Evolutionary conservation across 2,329 filamentous ascomycete species (phyloP).

Genomic region (Thermothelomyces thermophilus): DNA sequence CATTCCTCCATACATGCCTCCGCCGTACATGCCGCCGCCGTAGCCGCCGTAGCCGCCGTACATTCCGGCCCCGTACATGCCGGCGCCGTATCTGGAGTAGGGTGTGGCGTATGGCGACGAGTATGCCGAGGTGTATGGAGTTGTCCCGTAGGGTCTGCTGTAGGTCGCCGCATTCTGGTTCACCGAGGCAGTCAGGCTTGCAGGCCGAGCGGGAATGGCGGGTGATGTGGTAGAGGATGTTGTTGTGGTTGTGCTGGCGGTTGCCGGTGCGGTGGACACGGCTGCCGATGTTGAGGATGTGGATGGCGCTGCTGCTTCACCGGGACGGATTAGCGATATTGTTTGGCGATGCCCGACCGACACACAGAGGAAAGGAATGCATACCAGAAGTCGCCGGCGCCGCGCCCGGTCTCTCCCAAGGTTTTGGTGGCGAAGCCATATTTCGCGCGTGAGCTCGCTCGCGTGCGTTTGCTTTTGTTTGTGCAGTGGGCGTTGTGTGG

Average conservation of each 20-base stretch:
- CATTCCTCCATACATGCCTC: constrained; percentile 40
- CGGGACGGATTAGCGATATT: not conserved
- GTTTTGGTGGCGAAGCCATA: constrained; percentile 86
- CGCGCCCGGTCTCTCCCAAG: constrained; percentile 81
- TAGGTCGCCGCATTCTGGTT: constrained; percentile 86
- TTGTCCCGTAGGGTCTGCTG: constrained; percentile 44
- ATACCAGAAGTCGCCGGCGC: constrained; percentile 43
- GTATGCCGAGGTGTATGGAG: constrained; percentile 32
- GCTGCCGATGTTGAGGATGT: constrained; percentile 28
- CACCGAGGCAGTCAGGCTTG: constrained; percentile 68
- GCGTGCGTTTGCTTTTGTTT: not conserved
- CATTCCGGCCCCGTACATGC: constrained; percentile 30
- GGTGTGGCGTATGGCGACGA: constrained; percentile 46
- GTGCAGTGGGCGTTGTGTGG: not conserved
- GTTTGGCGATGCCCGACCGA: constrained; percentile 18
- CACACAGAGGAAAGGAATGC: constrained; percentile 24
- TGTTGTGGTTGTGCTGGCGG: constrained; percentile 35
- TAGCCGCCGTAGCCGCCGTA: constrained; percentile 34
- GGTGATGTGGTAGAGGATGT: constrained; percentile 49
- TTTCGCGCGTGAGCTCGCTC: constrained; percentile 20
- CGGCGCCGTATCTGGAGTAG: constrained; percentile 31
- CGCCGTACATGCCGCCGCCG: constrained; percentile 28
- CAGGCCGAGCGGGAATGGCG: constrained; percentile 72
- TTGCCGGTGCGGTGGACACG: constrained; percentile 34
- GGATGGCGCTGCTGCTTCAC: constrained; percentile 27